phyloP scores from a whole-genome alignment of 164 flowering plant species.

The Chimonanthus salicifolius region DNA sequence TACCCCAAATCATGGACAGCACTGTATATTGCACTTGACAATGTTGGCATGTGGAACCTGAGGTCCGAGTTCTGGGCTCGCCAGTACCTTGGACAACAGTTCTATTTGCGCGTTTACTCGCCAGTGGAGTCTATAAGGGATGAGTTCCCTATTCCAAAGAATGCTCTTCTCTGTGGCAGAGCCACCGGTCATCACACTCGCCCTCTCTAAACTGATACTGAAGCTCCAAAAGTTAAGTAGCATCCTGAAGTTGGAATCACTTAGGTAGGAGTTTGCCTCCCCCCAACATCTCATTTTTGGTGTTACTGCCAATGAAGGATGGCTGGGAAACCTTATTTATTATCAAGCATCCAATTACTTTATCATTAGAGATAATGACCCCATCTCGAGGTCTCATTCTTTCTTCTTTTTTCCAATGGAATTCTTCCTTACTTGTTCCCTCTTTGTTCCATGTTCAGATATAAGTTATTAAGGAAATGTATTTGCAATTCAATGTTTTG shows the following conservation, averaged over 20 bases:
- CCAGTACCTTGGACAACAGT: conserved; percentile 79
- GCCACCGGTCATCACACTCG: conserved; percentile 35
- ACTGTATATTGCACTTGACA: conserved; percentile 61
- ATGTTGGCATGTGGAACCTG: conserved; percentile 92
- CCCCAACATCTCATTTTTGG: conserved; percentile 5
- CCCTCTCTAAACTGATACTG: conserved; percentile 9
- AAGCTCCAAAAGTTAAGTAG: background rate
- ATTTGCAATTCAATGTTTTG: background rate
- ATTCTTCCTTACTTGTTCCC: background rate
- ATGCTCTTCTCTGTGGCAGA: conserved; percentile 70
- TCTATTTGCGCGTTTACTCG: conserved; percentile 65
- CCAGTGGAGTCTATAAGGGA: conserved; percentile 49
- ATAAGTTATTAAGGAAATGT: background rate
- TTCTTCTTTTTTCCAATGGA: background rate
- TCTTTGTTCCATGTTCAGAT: background rate
- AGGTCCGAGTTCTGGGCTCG: conserved; percentile 70
- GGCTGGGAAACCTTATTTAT: background rate
- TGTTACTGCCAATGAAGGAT: background rate
- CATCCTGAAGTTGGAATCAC: background rate
- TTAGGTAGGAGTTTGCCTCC: background rate
- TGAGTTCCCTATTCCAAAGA: conserved; percentile 61
- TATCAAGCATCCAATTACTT: background rate
- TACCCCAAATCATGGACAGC: conserved; percentile 92
- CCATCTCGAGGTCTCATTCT: background rate
- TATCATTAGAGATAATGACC: background rate